phyloP scores from a whole-genome alignment of 148 eudicot genomes.

The Nepenthes gracilis region DNA sequence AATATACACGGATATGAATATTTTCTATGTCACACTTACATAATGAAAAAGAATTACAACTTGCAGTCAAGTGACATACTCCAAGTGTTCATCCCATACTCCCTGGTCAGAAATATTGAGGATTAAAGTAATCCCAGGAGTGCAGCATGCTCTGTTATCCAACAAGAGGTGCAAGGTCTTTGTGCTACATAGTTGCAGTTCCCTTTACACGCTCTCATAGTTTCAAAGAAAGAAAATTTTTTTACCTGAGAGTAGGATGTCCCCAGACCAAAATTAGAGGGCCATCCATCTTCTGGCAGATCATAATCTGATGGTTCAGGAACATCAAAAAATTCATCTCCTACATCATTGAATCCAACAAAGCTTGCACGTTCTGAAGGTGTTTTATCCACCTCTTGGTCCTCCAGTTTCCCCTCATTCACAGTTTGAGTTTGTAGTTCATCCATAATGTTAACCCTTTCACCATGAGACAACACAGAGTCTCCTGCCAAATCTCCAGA shows the following conservation, averaged over 20 bases:
- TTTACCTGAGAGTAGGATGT: conserved; percentile 34
- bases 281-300: conserved; percentile 38
- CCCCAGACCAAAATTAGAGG: conserved; percentile 34
- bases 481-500: conserved; percentile 26
- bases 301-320: conserved; percentile 50
- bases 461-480: conserved; percentile 3
- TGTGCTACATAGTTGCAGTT: too few species aligned
- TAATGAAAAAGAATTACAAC: too few species aligned
- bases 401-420: conserved; percentile 19
- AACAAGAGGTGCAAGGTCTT: too few species aligned
- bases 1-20: too few species aligned
- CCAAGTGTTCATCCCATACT: too few species aligned
- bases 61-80: too few species aligned
- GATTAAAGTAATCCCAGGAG: too few species aligned
- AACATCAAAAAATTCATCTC: conserved; percentile 69
- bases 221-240: neutral
- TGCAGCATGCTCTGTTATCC: too few species aligned
- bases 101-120: too few species aligned
- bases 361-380: conserved; percentile 43
- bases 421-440: conserved; percentile 20
- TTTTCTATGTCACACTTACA: too few species aligned
- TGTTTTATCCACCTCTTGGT: conserved; percentile 22
- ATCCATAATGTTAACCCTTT: conserved; percentile 14
- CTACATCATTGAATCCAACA: conserved; percentile 36
- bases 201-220: too few species aligned